phyloP scores from a whole-genome alignment of 2,329 filamentous ascomycete species.

The Colletotrichum falcatum region DNA sequence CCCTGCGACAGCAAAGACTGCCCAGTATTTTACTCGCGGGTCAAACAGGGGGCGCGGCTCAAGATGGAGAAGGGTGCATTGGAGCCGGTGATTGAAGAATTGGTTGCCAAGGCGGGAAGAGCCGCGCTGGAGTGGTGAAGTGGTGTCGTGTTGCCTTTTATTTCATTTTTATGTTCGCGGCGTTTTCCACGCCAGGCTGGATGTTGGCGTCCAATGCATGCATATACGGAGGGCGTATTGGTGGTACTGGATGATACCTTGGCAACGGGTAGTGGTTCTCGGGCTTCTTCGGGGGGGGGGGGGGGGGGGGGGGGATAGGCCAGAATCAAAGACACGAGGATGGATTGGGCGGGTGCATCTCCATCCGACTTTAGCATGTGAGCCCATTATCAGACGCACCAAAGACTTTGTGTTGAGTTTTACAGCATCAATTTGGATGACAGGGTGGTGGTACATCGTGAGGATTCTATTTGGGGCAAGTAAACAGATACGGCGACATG shows the following conservation, averaged over 20 bases:
- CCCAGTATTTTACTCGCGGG: slow-evolving; percentile 86
- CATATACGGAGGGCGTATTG: background rate
- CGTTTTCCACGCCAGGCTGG: background rate
- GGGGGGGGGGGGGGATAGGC: background rate
- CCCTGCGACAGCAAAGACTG: slow-evolving; percentile 92
- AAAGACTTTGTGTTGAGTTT: background rate
- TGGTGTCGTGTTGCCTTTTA: background rate
- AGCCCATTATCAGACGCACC: slow-evolving; percentile 1
- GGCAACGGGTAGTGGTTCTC: background rate
- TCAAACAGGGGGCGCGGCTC: slow-evolving; percentile 68
- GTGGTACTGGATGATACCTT: background rate
- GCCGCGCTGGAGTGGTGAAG: slow-evolving; percentile 52
- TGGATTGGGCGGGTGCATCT: background rate
- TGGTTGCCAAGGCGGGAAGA: slow-evolving; percentile 47
- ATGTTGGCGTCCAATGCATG: background rate
- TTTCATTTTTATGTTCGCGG: background rate
- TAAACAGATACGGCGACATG: background rate
- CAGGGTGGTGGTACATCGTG: background rate
- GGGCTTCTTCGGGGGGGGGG: background rate
- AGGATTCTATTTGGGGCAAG: slow-evolving; percentile 8
- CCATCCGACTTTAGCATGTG: background rate
- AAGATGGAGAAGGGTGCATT: slow-evolving; percentile 52
- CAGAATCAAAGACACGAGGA: background rate
- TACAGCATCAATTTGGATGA: slow-evolving; percentile 4
- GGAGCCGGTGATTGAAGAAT: slow-evolving; percentile 49